These are phyloP conservation scores for Lecanosticta acicola DNA, from an alignment of 2,329 filamentous ascomycete genomes.

Conservation along the genomic window DNA sequence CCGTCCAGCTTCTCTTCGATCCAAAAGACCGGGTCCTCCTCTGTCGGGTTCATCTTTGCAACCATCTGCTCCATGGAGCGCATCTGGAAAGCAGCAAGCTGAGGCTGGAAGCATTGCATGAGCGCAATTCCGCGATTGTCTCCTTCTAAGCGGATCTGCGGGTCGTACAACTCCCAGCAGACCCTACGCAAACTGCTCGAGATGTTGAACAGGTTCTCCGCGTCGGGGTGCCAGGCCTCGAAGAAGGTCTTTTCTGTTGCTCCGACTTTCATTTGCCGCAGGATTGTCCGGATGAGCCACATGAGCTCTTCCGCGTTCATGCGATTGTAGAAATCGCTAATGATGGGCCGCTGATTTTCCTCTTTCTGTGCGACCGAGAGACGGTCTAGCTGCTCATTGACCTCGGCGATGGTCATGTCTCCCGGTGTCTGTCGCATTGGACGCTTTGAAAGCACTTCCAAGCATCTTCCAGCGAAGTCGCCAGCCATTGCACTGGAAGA, in stretches of 20 bases:
- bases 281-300: constrained; percentile 90
- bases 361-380: constrained; percentile 72
- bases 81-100: constrained; percentile 88
- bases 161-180: constrained; percentile 87
- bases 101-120: constrained; percentile 95
- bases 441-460: constrained; percentile 77
- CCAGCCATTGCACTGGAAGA: constrained; percentile 64
- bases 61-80: constrained; percentile 76
- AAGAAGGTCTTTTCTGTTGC: constrained; percentile 87
- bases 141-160: constrained; percentile 63
- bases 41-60: constrained; percentile 57
- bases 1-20: constrained; percentile 98
- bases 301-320: constrained; percentile 93
- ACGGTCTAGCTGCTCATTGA: constrained; percentile 78
- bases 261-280: constrained; percentile 69
- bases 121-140: constrained; percentile 69
- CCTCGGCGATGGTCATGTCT: constrained; percentile 78
- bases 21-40: constrained; percentile 77
- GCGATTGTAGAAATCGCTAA: constrained; percentile 74
- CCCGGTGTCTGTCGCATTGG: constrained; percentile 69
- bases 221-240: constrained; percentile 54
- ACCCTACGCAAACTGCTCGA: constrained; percentile 85
- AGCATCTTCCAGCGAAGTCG: constrained; percentile 87
- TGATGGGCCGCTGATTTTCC: constrained; percentile 73
- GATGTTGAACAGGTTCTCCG: constrained; percentile 65